Conservation (phyloP, 192 early-diverging fungal species). For the Dissophora globulifera region DNA sequence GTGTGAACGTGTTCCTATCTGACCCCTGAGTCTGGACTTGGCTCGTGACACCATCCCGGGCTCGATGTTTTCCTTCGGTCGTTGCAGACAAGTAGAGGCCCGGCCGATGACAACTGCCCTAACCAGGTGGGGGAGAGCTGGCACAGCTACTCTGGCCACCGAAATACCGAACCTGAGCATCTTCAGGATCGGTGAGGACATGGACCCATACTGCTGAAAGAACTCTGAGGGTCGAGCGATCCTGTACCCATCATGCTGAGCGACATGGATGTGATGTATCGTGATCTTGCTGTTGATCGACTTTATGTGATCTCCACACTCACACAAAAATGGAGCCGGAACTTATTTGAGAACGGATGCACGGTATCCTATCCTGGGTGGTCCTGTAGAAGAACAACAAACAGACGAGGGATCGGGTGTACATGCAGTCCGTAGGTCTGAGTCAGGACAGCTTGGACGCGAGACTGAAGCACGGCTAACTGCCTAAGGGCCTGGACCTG, state of each 20-base stretch:
- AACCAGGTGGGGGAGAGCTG: background rate
- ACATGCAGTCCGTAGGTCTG: too few relatives aligned
- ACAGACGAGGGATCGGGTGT: too few relatives aligned
- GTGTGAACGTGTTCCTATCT: too few relatives aligned
- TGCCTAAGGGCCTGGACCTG: too few relatives aligned
- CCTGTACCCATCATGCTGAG: slow-evolving; percentile 1
- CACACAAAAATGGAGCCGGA: too few relatives aligned
- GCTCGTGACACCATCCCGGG: background rate
- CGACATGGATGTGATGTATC: background rate
- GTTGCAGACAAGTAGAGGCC: background rate
- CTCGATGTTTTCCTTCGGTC: background rate
- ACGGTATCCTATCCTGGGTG: background rate
- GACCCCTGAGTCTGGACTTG: too few relatives aligned
- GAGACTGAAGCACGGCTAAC: too few relatives aligned
- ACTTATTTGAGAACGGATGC: background rate
- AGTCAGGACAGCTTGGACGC: too few relatives aligned
- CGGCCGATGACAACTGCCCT: background rate
- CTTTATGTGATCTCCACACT: background rate
- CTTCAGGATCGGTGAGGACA: slow-evolving; percentile 6
- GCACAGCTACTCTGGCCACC: slow-evolving; percentile 1
- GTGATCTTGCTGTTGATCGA: background rate
- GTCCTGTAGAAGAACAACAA: background rate
- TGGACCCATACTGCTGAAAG: slow-evolving; percentile 1
- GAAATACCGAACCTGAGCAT: slow-evolving; percentile 6
- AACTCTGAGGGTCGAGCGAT: slow-evolving; percentile 3